Conservation (phyloP, 2,329 filamentous ascomycete species). For the Phialophora macrospora region DNA sequence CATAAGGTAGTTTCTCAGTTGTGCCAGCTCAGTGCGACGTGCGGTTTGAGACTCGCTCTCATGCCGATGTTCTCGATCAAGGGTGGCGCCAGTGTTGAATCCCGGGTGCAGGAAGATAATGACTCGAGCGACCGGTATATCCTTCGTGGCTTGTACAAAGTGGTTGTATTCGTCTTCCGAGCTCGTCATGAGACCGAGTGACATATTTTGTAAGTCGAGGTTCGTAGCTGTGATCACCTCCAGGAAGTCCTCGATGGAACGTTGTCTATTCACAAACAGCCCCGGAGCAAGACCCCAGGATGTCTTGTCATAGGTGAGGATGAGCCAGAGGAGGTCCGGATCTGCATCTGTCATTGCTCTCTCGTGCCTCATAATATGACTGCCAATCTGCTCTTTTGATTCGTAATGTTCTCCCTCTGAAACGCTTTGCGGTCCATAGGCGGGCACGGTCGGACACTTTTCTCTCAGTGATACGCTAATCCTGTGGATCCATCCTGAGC, state of each 20-base stretch:
- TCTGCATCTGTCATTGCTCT: not conserved
- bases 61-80: slow-evolving; percentile 2
- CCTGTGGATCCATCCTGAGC: not conserved
- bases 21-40: not conserved
- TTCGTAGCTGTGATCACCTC: not conserved
- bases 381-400: not conserved
- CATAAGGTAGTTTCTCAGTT: slow-evolving; percentile 2
- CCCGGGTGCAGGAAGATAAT: not conserved
- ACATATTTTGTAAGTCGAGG: not conserved
- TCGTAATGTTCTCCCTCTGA: not conserved
- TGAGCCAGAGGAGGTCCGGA: not conserved
- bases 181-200: slow-evolving; percentile 1
- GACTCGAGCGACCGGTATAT: not conserved
- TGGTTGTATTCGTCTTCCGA: not conserved
- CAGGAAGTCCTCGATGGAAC: slow-evolving; percentile 2
- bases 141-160: not conserved
- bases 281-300: not conserved
- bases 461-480: not conserved
- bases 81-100: not conserved
- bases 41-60: not conserved
- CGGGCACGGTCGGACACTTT: not conserved
- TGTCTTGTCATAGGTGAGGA: not conserved
- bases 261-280: not conserved
- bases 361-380: not conserved
- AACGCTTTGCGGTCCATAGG: not conserved